Conservation (phyloP, 2,329 filamentous ascomycete species). For the Cercospora brassicicola region DNA sequence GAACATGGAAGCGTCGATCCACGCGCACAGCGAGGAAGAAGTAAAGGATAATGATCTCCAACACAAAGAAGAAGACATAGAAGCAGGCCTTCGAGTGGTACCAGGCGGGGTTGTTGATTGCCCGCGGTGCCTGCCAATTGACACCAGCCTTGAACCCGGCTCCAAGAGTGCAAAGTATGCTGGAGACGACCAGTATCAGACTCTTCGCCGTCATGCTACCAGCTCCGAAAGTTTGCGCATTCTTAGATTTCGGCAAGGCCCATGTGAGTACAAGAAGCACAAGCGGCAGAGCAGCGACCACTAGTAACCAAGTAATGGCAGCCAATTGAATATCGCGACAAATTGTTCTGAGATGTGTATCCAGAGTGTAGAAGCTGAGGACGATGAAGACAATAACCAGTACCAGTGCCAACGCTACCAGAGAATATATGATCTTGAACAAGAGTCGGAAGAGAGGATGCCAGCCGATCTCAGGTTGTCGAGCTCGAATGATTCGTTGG, state of each 20-base stretch:
- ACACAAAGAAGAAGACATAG: conserved; percentile 34
- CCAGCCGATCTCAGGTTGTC: conserved; percentile 36
- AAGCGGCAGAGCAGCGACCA: conserved; percentile 29
- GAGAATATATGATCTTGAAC: conserved; percentile 15
- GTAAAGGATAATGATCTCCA: conserved; percentile 37
- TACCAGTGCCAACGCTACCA: conserved; percentile 24
- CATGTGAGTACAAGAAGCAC: conserved; percentile 26
- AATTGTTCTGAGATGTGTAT: conserved; percentile 17
- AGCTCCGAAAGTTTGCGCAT: conserved; percentile 25
- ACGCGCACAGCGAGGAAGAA: conserved; percentile 31
- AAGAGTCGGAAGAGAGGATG: conserved; percentile 19
- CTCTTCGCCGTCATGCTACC: conserved; percentile 24
- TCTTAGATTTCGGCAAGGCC: conserved; percentile 16
- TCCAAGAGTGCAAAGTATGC: conserved; percentile 25
- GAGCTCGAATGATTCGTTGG: conserved; percentile 33
- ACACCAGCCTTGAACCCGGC: conserved; percentile 34
- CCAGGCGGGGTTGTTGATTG: conserved; percentile 34
- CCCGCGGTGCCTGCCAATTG: conserved; percentile 30
- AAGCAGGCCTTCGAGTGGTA: conserved; percentile 35
- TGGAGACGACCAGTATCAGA: conserved; percentile 25
- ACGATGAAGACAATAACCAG: conserved; percentile 36
- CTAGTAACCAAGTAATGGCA: conserved; percentile 30
- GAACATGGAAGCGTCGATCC: conserved; percentile 35
- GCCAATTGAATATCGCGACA: conserved; percentile 27
- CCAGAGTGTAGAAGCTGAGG: conserved; percentile 34